These are phyloP conservation scores for Butyriboletus loyo DNA, from an alignment of 768 basidiomycete genomes.

Conservation along the genomic window DNA sequence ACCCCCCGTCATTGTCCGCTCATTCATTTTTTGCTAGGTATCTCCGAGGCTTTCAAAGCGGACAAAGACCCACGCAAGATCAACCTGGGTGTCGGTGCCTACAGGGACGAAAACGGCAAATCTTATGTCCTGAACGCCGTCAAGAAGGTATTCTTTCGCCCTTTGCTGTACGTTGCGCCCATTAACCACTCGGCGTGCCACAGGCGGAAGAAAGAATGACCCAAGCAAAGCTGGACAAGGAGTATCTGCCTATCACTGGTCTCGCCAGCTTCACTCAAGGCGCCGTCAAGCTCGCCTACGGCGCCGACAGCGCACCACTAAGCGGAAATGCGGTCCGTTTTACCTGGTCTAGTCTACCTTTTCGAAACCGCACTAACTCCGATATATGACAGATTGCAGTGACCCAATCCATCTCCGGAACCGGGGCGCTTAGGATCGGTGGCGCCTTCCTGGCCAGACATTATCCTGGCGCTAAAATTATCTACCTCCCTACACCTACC, in stretches of 20 bases:
- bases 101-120: conserved; percentile 91
- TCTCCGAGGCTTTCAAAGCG: conserved; percentile 96
- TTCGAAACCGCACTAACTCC: background rate
- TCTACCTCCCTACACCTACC: conserved; percentile 90
- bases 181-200: background rate
- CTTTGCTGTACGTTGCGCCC: background rate
- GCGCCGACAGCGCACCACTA: conserved; percentile 71
- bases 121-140: conserved; percentile 91
- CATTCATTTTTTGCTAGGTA: conserved; percentile 45
- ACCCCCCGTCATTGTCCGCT: background rate
- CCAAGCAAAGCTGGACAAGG: conserved; percentile 76
- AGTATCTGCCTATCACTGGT: conserved; percentile 95
- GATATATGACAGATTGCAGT: conserved; percentile 60
- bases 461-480: conserved; percentile 80
- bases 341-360: background rate
- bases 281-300: conserved; percentile 90
- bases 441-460: conserved; percentile 88
- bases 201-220: conserved; percentile 78
- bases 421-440: conserved; percentile 94
- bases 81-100: conserved; percentile 96
- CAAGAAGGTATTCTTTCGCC: conserved; percentile 58
- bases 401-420: conserved; percentile 95
- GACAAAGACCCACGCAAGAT: conserved; percentile 92
- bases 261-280: conserved; percentile 80
- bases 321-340: conserved; percentile 66